These are phyloP conservation scores for Blastocystis sp. DNA, from an alignment of 352 stramenopile species.

Conservation along the genomic window DNA sequence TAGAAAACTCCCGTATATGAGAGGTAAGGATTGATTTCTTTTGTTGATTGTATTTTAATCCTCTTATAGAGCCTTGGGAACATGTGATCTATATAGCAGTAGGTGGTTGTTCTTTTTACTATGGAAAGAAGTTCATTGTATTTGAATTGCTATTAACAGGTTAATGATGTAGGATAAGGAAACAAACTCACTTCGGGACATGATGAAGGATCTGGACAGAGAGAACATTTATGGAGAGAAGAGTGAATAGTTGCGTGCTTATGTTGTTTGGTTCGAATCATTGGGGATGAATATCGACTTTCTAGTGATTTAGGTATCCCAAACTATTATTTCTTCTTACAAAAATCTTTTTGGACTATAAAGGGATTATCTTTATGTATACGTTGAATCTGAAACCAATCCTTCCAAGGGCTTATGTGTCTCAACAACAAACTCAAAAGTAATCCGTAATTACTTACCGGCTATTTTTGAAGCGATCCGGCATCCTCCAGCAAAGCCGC, in stretches of 20 bases:
- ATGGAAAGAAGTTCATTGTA: slow-evolving; percentile 58
- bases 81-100: slow-evolving; percentile 58
- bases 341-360: too few species aligned
- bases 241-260: neutral
- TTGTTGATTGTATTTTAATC: neutral
- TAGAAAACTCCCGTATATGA: slow-evolving; percentile 56
- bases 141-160: neutral
- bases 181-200: neutral
- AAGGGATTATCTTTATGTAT: too few species aligned
- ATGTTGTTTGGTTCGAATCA: too few species aligned
- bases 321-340: too few species aligned
- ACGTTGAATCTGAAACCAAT: too few species aligned
- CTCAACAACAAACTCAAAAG: too few species aligned
- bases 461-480: too few species aligned
- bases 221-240: slow-evolving; percentile 52
- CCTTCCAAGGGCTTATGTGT: too few species aligned
- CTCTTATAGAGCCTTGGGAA: slow-evolving; percentile 57
- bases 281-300: too few species aligned
- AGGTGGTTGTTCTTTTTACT: slow-evolving; percentile 39
- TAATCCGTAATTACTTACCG: too few species aligned
- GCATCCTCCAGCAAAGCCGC: neutral
- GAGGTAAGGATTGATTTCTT: neutral
- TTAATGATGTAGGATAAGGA: neutral
- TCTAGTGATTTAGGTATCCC: too few species aligned
- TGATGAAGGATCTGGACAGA: slow-evolving; percentile 60